Conservation (phyloP, 1,139 yeast genomes). For the Spencermartinsiella ligniputridi region DNA sequence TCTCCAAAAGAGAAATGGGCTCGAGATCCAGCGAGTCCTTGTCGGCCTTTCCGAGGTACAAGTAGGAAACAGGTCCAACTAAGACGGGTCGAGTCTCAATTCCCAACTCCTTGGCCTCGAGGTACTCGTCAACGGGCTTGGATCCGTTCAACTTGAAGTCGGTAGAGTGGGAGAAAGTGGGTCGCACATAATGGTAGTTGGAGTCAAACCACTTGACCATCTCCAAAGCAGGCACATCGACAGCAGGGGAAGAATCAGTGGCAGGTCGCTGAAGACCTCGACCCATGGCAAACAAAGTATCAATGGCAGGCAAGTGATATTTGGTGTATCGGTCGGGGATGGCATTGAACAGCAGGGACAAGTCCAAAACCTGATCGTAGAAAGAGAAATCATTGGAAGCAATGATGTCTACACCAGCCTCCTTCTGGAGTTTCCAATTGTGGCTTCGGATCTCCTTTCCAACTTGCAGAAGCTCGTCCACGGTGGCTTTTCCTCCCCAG, state of each 20-base stretch:
- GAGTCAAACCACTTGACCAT: slow-evolving; percentile 99
- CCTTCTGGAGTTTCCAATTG: slow-evolving; percentile 98
- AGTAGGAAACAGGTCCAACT: slow-evolving; percentile 94
- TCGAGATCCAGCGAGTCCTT: slow-evolving; percentile 94
- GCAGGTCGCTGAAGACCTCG: slow-evolving; percentile 99
- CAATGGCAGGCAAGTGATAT: slow-evolving; percentile 83
- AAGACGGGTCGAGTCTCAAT: slow-evolving; percentile 95
- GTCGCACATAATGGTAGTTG: slow-evolving; percentile 99
- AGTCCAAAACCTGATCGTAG: slow-evolving; percentile 95
- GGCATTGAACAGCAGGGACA: slow-evolving; percentile 88
- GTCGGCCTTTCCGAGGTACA: slow-evolving; percentile 95
- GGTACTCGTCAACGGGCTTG: slow-evolving; percentile 95
- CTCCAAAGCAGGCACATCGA: slow-evolving; percentile 98
- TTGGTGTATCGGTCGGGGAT: slow-evolving; percentile 96
- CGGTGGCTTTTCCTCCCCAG: slow-evolving; percentile 92
- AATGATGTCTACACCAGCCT: slow-evolving; percentile 94
- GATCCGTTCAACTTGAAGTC: slow-evolving; percentile 92
- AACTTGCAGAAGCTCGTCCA: slow-evolving; percentile 81
- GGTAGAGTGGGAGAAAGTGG: slow-evolving; percentile 94
- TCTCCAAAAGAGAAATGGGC: slow-evolving; percentile 83
- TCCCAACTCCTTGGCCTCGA: slow-evolving; percentile 96
- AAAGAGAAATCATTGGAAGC: slow-evolving; percentile 97
- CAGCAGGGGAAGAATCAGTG: slow-evolving; percentile 79
- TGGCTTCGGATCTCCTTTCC: slow-evolving; percentile 93
- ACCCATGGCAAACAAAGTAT: slow-evolving; percentile 98